These are phyloP conservation scores for Quambalaria eucalypti DNA, from an alignment of 1,284 basidiomycete species.

Conservation along the genomic window DNA sequence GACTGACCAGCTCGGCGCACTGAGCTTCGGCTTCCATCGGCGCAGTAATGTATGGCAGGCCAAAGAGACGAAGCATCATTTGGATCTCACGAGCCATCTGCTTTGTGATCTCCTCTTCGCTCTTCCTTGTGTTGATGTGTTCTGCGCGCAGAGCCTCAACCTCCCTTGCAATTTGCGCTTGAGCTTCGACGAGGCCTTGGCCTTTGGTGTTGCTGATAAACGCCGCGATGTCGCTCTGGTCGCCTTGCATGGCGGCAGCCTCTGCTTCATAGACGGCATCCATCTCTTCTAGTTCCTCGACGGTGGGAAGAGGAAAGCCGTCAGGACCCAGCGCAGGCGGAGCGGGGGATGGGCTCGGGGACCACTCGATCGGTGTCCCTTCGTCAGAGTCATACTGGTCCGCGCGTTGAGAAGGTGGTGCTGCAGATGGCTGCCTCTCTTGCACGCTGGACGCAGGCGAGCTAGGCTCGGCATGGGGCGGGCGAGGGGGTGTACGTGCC, in stretches of 20 bases:
- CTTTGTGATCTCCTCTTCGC: slow-evolving; percentile 87
- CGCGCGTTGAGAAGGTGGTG: neutral
- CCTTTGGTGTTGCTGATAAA: slow-evolving; percentile 78
- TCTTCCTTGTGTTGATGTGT: slow-evolving; percentile 76
- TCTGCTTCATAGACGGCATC: slow-evolving; percentile 60
- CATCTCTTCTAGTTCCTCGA: slow-evolving; percentile 61
- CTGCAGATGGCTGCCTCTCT: neutral
- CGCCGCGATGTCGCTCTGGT: slow-evolving; percentile 61
- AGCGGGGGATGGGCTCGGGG: slow-evolving; percentile 38
- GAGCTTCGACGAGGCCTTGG: slow-evolving; percentile 52
- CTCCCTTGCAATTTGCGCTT: slow-evolving; percentile 83
- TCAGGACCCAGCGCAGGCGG: slow-evolving; percentile 44
- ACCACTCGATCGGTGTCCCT: slow-evolving; percentile 24
- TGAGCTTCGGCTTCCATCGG: slow-evolving; percentile 99
- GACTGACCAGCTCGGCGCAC: slow-evolving; percentile 78
- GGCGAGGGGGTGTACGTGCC: no score
- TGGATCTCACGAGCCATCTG: slow-evolving; percentile 95
- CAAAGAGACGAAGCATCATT: slow-evolving; percentile 71
- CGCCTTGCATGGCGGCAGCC: slow-evolving; percentile 51
- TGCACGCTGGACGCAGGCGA: neutral
- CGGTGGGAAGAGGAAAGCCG: slow-evolving; percentile 61
- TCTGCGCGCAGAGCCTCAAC: slow-evolving; percentile 72
- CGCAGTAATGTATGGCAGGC: slow-evolving; percentile 94
- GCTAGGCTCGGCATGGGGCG: neutral
- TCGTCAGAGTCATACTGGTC: slow-evolving; percentile 6